Conservation (phyloP, 164 flowering plant genomes). For the Buxus sempervirens region DNA sequence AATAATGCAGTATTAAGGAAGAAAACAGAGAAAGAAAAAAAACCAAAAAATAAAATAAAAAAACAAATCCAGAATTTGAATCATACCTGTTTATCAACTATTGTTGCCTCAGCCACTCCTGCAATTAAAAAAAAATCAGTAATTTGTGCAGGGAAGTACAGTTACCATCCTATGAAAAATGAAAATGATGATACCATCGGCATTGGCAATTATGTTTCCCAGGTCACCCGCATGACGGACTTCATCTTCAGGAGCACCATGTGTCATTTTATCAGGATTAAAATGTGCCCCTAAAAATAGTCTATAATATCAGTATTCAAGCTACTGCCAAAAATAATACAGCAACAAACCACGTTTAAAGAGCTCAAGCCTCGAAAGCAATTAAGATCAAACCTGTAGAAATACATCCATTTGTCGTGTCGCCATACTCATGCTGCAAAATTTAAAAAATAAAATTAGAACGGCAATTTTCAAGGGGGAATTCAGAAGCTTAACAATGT, state of each 20-base stretch:
- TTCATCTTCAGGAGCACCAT: constrained; percentile 94
- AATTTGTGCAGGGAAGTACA: constrained; percentile 4
- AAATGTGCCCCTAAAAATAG: constrained; percentile 69
- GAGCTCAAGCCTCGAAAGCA: background rate
- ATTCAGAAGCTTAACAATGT: background rate
- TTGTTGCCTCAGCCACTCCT: constrained; percentile 96
- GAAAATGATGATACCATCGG: constrained; percentile 55
- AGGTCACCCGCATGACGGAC: constrained; percentile 99
- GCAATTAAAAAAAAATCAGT: constrained; percentile 9
- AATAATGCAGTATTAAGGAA: background rate
- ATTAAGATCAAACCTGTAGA: constrained; percentile 62
- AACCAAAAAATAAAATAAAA: background rate
- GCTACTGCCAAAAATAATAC: background rate
- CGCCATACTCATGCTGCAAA: constrained; percentile 81
- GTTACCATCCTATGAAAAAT: background rate
- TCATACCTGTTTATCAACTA: constrained; percentile 78
- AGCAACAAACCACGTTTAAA: background rate
- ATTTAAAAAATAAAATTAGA: constrained; percentile 2
- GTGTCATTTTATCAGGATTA: constrained; percentile 76
- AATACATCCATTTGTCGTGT: constrained; percentile 93
- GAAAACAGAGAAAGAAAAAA: background rate
- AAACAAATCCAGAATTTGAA: background rate
- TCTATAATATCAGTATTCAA: background rate
- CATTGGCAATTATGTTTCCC: constrained; percentile 97
- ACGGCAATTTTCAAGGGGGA: background rate